These are phyloP conservation scores for Cantharellus anzutake DNA, from an alignment of 768 basidiomycete genomes.

Conservation along the genomic window DNA sequence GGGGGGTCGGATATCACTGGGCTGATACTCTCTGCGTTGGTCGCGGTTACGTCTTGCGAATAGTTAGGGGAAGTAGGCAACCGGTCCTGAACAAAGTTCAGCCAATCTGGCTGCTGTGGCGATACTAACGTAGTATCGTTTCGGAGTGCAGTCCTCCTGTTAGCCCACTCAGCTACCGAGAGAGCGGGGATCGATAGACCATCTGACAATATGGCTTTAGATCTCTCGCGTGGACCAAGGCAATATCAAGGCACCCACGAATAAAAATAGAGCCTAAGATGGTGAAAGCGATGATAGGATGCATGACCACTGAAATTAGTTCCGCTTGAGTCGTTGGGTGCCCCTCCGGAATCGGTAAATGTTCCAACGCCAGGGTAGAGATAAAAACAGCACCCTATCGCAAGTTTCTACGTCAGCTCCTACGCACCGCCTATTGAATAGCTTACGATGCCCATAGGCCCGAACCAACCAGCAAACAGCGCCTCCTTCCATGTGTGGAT, in stretches of 20 bases:
- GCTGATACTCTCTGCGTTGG: too few species aligned
- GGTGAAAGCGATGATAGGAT: not conserved
- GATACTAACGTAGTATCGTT: not conserved
- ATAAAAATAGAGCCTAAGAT: not conserved
- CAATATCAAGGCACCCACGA: not conserved
- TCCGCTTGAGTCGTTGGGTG: not conserved
- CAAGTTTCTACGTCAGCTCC: not conserved
- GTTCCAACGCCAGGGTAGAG: not conserved
- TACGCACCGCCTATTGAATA: not conserved
- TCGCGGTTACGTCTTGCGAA: too few species aligned
- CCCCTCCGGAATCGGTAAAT: not conserved
- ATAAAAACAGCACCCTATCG: not conserved
- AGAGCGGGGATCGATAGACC: not conserved
- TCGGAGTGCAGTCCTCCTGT: not conserved
- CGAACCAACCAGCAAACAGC: not conserved
- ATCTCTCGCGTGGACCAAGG: not conserved
- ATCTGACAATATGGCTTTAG: not conserved
- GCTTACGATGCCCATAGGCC: conserved; percentile 1
- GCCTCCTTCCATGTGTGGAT: not conserved
- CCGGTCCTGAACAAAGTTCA: not conserved
- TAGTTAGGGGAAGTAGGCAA: too few species aligned
- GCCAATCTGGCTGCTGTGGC: not conserved
- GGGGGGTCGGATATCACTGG: too few species aligned
- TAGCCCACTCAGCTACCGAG: not conserved
- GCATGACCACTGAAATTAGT: not conserved